Conservation (phyloP, 2,329 filamentous ascomycete genomes). For the Clarireedia monteithiana region DNA sequence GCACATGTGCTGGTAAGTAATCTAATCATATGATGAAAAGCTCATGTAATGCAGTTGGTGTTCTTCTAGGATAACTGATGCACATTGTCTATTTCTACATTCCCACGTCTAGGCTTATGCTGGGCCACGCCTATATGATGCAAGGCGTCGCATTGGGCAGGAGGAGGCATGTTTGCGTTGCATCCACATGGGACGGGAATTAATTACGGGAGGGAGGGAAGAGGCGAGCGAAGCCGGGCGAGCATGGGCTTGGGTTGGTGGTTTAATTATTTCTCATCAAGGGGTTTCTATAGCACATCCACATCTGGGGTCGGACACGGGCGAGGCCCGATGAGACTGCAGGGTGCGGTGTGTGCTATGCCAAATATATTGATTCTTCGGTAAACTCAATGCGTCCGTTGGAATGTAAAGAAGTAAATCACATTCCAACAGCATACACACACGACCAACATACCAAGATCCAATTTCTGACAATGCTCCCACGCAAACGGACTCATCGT, state of each 20-base stretch:
- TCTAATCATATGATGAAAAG: constrained; percentile 3
- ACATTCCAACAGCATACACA: too few species aligned
- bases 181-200: background rate
- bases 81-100: too few species aligned
- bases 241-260: background rate
- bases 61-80: too few species aligned
- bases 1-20: constrained; percentile 5
- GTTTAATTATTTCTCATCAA: background rate
- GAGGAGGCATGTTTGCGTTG: background rate
- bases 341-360: too few species aligned
- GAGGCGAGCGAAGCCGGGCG: background rate
- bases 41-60: background rate
- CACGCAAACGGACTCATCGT: too few species aligned
- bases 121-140: background rate
- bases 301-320: background rate
- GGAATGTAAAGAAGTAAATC: background rate
- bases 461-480: too few species aligned
- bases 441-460: too few species aligned
- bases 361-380: background rate
- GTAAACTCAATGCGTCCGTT: background rate
- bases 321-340: background rate
- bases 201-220: background rate
- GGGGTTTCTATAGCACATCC: background rate
- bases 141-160: background rate
- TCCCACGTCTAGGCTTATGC: too few species aligned